phyloP scores from a whole-genome alignment of 345 rosid genomes.

The Pistacia integerrima region DNA sequence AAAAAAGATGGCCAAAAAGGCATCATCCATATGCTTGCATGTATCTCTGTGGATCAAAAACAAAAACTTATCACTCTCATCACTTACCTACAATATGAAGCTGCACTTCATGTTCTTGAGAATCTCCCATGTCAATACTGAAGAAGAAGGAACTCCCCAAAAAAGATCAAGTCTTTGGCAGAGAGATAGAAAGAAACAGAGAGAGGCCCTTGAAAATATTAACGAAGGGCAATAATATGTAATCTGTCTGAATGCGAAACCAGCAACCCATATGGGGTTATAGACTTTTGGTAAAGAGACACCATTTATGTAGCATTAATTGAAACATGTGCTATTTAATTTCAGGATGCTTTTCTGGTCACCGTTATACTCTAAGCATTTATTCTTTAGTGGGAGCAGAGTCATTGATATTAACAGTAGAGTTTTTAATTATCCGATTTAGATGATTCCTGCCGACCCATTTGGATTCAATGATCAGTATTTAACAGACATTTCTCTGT shows the following conservation, averaged over 20 bases:
- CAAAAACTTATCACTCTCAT: neutral
- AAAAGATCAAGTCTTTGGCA: neutral
- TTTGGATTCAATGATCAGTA: neutral
- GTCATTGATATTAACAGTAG: neutral
- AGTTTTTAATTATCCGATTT: neutral
- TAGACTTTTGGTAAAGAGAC: neutral
- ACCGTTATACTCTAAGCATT: too few species aligned
- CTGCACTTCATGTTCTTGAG: slow-evolving; percentile 22
- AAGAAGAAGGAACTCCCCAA: neutral
- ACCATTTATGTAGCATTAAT: neutral
- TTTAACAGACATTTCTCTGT: neutral
- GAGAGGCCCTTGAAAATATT: neutral
- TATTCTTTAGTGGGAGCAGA: too few species aligned
- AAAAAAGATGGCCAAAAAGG: too few species aligned
- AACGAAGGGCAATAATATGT: neutral
- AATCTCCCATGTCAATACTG: slow-evolving; percentile 25
- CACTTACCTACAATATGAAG: slow-evolving; percentile 22
- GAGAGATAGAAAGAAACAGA: neutral
- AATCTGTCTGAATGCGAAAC: neutral
- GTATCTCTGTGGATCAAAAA: too few species aligned
- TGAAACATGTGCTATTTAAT: too few species aligned
- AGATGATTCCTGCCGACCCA: neutral
- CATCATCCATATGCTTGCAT: too few species aligned
- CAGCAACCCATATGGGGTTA: neutral
- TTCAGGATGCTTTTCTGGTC: neutral